phyloP scores from a whole-genome alignment of 1,284 basidiomycete species.

The Boletellus sp. region DNA sequence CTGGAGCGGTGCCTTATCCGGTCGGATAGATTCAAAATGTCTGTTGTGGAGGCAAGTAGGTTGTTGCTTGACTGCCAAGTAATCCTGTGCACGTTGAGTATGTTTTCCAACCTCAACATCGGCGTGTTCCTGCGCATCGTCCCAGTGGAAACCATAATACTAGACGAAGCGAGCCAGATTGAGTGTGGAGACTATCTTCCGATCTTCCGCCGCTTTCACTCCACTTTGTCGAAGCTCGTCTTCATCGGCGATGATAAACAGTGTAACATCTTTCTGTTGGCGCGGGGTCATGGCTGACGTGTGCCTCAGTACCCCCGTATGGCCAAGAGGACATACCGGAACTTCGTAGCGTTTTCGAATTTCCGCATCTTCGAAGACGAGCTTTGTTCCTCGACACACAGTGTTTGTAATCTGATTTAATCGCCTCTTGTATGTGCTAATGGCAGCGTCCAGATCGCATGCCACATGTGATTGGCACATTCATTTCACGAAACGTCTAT shows the following conservation, averaged over 20 bases:
- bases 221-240: slow-evolving; percentile 53
- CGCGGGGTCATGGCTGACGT: background rate
- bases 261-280: slow-evolving; percentile 40
- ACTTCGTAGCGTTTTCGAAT: slow-evolving; percentile 46
- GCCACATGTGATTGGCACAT: slow-evolving; percentile 45
- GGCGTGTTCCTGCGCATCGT: slow-evolving; percentile 34
- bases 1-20: slow-evolving; percentile 46
- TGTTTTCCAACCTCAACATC: slow-evolving; percentile 37
- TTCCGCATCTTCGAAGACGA: slow-evolving; percentile 35
- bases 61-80: slow-evolving; percentile 45
- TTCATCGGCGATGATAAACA: slow-evolving; percentile 78
- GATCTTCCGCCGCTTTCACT: slow-evolving; percentile 43
- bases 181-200: slow-evolving; percentile 58
- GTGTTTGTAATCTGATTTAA: slow-evolving; percentile 34
- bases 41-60: slow-evolving; percentile 14
- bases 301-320: slow-evolving; percentile 44
- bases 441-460: slow-evolving; percentile 42
- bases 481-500: slow-evolving; percentile 48
- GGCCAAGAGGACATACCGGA: slow-evolving; percentile 41
- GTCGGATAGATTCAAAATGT: slow-evolving; percentile 42
- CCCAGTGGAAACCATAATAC: slow-evolving; percentile 50
- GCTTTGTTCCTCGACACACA: slow-evolving; percentile 40
- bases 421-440: background rate
- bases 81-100: slow-evolving; percentile 52
- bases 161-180: slow-evolving; percentile 69